Evolutionary conservation across 306 rosid species (phyloP), one percentile per base, ranked within the genome.

Genomic region (Acacia crassicarpa): DNA sequence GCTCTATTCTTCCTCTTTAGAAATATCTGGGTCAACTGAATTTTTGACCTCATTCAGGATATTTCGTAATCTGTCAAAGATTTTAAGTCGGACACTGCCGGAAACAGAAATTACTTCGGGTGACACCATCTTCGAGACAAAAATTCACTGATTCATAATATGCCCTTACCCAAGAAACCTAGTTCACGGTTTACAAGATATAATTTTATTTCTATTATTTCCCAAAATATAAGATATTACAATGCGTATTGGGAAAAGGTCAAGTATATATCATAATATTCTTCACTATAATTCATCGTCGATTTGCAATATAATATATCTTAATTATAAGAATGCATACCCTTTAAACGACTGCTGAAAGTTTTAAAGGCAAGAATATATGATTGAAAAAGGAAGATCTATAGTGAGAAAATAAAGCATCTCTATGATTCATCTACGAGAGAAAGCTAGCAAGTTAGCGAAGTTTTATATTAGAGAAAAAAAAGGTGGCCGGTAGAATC

Each of bases 281-380:
- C 80, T 43, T 56, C 84, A 23, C 79, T 16, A 43, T 53, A 5
- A 67, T 65, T 75, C 44, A 70, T 77, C 81, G 81, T 80, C 9
- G 10, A 69, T 41, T 11, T 12, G n/a, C 58, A 45, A 22, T 20
- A 8, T 25, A 80, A 86, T 83, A 86, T 82, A 67, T 59, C 20
- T 25, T 44, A 38, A 72, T 48, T 48, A 48, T 66, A 66, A 83
- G 75, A 78, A 82, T 87, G 82, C 85, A 74, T 35, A 68, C 73
- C 72, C 83, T 75, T 77, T 67, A 66, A 66, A 77, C 75, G 71
- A 81, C 71, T 65, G 32, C 80, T 56, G 66, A 80, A 41, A 72
- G 67, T 45, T 72, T 67, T 80, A 81, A 84, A 85, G 80, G 86
- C 40, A 56, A 78, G 79, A 83, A 80, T 82, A 86, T 67, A 75